Conservation (phyloP, 768 basidiomycete genomes). For the Leccinum incarnatum region DNA sequence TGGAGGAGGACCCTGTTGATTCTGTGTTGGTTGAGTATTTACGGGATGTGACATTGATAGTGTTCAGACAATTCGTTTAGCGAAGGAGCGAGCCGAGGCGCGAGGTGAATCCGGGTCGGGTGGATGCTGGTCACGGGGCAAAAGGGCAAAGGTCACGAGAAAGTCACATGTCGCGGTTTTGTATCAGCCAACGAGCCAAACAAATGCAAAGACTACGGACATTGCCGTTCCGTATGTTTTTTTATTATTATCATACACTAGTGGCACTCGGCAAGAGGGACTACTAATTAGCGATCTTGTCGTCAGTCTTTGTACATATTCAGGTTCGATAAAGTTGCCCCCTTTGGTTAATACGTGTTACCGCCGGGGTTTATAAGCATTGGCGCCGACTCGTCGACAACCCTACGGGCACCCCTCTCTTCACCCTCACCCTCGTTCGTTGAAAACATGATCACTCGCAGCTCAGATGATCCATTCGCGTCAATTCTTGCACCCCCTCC, state of each 20-base stretch:
- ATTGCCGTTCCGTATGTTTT: not conserved
- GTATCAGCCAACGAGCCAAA: conserved; percentile 31
- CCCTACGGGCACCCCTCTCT: not conserved
- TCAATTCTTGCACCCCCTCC: conserved; percentile 59
- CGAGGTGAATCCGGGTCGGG: conserved; percentile 8
- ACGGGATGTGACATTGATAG: conserved; percentile 14
- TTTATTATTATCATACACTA: too few relatives aligned
- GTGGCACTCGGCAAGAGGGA: too few relatives aligned
- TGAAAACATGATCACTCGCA: conserved; percentile 25
- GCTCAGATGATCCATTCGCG: conserved; percentile 62
- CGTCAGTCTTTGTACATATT: too few relatives aligned
- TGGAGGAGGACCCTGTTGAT: conserved; percentile 10
- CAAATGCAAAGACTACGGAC: conserved; percentile 23
- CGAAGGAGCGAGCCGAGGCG: conserved; percentile 1
- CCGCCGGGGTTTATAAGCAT: conserved; percentile 1
- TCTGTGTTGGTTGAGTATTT: conserved; percentile 13
- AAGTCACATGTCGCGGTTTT: conserved; percentile 41
- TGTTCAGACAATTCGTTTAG: not conserved
- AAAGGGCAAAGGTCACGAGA: conserved; percentile 39
- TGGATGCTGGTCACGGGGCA: conserved; percentile 43
- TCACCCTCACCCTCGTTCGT: not conserved
- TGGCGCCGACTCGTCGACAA: not conserved
- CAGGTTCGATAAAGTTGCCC: not conserved
- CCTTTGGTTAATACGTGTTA: not conserved
- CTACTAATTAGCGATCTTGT: too few relatives aligned